Percentiles rank a stretch among this genome's conserved stretches.
Evolutionary conservation across 768 basidiomycete species (phyloP).

Genomic region (Lentinula guzmanii): DNA sequence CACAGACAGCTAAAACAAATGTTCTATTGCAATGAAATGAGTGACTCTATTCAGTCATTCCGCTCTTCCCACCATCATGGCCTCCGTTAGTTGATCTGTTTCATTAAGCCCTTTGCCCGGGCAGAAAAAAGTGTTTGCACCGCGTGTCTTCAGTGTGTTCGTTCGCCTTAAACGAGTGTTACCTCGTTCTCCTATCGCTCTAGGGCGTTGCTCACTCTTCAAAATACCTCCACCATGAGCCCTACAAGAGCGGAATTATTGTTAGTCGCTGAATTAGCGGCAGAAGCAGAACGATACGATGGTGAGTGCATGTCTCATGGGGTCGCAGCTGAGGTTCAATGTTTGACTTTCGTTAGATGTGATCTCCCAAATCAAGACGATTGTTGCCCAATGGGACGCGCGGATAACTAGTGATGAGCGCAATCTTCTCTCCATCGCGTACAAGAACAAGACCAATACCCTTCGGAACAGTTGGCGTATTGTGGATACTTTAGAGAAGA

Average conservation of each 20-base stretch:
- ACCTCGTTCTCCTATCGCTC: background rate
- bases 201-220: background rate
- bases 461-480: constrained; percentile 84
- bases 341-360: constrained; percentile 45
- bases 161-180: background rate
- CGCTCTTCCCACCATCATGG: background rate
- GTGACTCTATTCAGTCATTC: background rate
- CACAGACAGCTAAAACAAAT: no score
- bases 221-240: background rate
- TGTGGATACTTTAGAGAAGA: constrained; percentile 70
- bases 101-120: constrained; percentile 3
- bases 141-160: background rate
- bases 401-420: constrained; percentile 80
- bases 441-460: constrained; percentile 84
- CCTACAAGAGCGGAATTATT: constrained; percentile 32
- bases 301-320: constrained; percentile 36
- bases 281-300: constrained; percentile 86
- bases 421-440: constrained; percentile 83
- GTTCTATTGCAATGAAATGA: background rate
- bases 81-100: background rate
- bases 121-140: background rate
- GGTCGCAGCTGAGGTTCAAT: background rate
- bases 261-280: constrained; percentile 75
- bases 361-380: constrained; percentile 70
- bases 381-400: constrained; percentile 61